Evolutionary conservation across 2,329 filamentous ascomycete genomes (phyloP), one percentile per base, ranked within the genome.

Genomic region (Aspergillus texensis): DNA sequence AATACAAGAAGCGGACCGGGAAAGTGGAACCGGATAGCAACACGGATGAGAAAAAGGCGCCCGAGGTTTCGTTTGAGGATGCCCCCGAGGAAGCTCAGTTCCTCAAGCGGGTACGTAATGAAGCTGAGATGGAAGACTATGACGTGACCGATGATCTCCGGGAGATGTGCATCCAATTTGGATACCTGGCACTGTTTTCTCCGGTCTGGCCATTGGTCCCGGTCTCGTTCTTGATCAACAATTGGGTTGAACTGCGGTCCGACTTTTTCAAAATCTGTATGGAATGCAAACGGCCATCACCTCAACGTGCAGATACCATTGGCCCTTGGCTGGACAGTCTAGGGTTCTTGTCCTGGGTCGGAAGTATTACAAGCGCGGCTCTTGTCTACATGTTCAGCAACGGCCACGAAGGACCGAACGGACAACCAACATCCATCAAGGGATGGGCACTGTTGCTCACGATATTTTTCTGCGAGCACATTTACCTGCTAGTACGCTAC

Each of bases 201-300:
- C 92, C 95, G 4, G 88, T 96, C 60, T 99, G 95, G 95, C 95
- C 95, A 0, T 82, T 98, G 26, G 94, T 94, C 0, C 91, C 91
- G 1, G 85, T 93, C 62, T 95, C 91, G 1, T 99, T 98, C 81
- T 82, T 98, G 28, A 83, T 96, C 80, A 99, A 98, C 80, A 96
- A 99, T 80, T 98, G 94, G 93, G 82, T 99, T 62, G 95, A 99
- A 76, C 87, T 98, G 52, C 91, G 95, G 43, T 93, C 92, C 1
- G 95, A 99, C 75, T 94, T 95, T 3, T 86, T 97, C 80, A 99
- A 99, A 79, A 98, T 99, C 72, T 94, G 94, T 68, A 85, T 93
- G 64, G 91, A 94, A 77, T 94, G 92, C 84, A 91, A 94, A 71
- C 88, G 95, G 4, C 95, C 95, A 0, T 93, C 91, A 41, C 95